Evolutionary conservation across 2,329 filamentous ascomycete genomes (phyloP), one percentile per base, ranked within the genome.

Genomic region (Colletotrichum sp.): DNA sequence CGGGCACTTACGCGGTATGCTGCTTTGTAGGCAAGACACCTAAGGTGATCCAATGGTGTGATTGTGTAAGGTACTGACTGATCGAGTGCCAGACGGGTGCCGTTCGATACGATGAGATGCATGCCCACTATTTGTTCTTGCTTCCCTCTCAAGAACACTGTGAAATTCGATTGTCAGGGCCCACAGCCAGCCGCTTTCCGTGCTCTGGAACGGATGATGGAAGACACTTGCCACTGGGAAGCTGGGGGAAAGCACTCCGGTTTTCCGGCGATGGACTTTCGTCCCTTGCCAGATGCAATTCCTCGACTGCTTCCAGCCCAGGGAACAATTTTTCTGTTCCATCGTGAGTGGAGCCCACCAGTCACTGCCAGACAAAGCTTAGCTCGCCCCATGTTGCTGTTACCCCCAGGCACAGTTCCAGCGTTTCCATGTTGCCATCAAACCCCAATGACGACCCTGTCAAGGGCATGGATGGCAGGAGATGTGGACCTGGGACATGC

Each of bases 311-410:
- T 34, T 64, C 62, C 30, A 57, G 49, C 49, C 5, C 24, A n/a
- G 49, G 28, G 44, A 52, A 65, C 26, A 39, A 18, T 66, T 74
- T 49, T 72, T 52, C 57, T 49, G 57, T 69, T 69, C 70, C 57
- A 64, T 69, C 44, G 18, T 13, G 10, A 59, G 73, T 69, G 73
- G 70, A 26, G 18, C 44, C 44, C 59, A 36, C 15, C 21, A 60
- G 15, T 36, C n/a, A 24, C 62, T 68, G 62, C 62, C 69, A 73
- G 64, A 64, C 32, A 52, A 69, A 73, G 73, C 73, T 76, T 73
- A 73, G 73, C 70, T 64, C 24, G 59, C 44, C 44, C 44, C 44
- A 52, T 13, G n/a, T 13, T 49, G 44, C 44, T 21, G 65, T 63
- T n/a, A 26, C 26, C 30, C 39, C 65, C 26, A 26, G 24, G 36